These are phyloP conservation scores for Termitomyces sp. DNA, from an alignment of 768 basidiomycete species.

Conservation along the genomic window DNA sequence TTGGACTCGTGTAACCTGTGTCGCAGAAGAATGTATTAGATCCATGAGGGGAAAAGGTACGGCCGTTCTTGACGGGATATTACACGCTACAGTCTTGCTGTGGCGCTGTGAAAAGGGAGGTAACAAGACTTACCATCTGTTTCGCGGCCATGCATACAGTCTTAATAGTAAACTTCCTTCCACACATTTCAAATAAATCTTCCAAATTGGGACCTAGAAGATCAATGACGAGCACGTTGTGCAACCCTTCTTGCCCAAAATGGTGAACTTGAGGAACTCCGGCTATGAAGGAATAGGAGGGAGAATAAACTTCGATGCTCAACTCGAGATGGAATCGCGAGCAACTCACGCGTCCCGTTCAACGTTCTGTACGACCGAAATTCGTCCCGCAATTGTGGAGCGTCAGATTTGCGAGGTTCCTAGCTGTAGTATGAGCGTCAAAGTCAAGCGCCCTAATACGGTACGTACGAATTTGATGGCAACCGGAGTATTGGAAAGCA, in stretches of 20 bases:
- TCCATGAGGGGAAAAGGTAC: not conserved
- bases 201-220: constrained; percentile 96
- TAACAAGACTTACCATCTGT: constrained; percentile 75
- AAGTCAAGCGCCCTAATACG: constrained; percentile 4
- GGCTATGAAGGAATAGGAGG: constrained; percentile 38
- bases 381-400: constrained; percentile 95
- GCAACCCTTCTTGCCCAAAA: constrained; percentile 97
- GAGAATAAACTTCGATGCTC: not conserved
- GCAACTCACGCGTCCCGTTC: constrained; percentile 73
- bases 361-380: constrained; percentile 96
- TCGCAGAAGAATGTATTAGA: constrained; percentile 6
- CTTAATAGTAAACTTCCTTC: constrained; percentile 96
- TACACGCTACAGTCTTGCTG: not conserved
- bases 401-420: constrained; percentile 97
- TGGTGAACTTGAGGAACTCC: constrained; percentile 98
- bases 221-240: constrained; percentile 94
- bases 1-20: constrained; percentile 91
- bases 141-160: constrained; percentile 99
- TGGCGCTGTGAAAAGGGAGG: constrained; percentile 1
- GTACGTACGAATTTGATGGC: constrained; percentile 93
- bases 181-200: constrained; percentile 98
- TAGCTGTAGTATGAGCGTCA: constrained; percentile 22
- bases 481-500: constrained; percentile 80
- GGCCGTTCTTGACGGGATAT: constrained; percentile 10
- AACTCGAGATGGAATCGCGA: not conserved